phyloP scores from a whole-genome alignment of 1,139 yeast species.

The Debaryomyces robertsiae region DNA sequence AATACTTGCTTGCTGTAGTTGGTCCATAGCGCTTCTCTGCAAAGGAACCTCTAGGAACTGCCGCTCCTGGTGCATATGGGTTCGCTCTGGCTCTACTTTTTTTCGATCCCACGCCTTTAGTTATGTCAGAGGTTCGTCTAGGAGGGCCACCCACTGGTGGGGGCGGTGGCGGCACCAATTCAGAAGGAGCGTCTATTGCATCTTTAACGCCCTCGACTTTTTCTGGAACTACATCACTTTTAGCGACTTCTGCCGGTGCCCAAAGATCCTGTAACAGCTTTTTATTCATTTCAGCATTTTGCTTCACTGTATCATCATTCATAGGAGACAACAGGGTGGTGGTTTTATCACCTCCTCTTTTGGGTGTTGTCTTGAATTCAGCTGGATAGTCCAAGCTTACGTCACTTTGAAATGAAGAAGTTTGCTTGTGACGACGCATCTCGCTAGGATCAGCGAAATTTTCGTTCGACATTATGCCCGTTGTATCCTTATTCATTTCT shows the following conservation, averaged over 20 bases:
- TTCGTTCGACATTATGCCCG: conserved; percentile 30
- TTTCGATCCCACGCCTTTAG: conserved; percentile 15
- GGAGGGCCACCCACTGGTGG: conserved; percentile 12
- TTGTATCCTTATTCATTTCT: conserved; percentile 21
- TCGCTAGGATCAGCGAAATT: conserved; percentile 21
- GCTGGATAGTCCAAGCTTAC: conserved; percentile 35
- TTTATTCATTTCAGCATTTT: neutral
- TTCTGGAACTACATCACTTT: neutral
- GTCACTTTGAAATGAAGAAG: conserved; percentile 38
- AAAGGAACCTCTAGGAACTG: conserved; percentile 15
- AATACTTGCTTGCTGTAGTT: conserved; percentile 14
- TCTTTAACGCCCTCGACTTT: neutral
- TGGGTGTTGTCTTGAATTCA: conserved; percentile 28
- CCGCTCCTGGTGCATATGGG: conserved; percentile 44
- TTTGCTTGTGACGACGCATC: conserved; percentile 23
- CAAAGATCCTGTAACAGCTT: conserved; percentile 14
- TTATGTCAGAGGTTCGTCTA: conserved; percentile 13
- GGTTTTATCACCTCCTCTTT: conserved; percentile 9
- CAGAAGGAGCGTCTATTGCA: conserved; percentile 7
- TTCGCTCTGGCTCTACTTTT: conserved; percentile 24
- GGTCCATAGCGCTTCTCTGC: conserved; percentile 35
- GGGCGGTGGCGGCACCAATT: conserved; percentile 12
- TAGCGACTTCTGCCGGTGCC: conserved; percentile 11
- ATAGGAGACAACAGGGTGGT: neutral
- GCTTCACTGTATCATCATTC: neutral